Evolutionary conservation across 2,329 filamentous ascomycete species (phyloP).

Genomic region (Nothophoma quercina): DNA sequence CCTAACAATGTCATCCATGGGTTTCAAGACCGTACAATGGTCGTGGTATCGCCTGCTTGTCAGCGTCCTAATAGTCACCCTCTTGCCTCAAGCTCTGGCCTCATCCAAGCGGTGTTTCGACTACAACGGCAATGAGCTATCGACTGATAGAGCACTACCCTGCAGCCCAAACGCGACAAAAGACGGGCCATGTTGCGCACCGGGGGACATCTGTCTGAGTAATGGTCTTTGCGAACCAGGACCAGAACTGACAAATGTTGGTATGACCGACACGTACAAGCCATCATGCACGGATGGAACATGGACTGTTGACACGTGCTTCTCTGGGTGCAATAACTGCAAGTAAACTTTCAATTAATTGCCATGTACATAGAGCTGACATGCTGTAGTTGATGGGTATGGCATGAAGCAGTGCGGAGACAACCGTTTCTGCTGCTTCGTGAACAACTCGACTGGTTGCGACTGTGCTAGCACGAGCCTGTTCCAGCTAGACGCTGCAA

Average conservation of each 20-base stretch:
- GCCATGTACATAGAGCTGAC: neutral
- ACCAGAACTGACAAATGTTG: constrained; percentile 2
- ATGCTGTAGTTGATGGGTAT: neutral
- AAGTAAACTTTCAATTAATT: neutral
- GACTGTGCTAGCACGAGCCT: constrained; percentile 7
- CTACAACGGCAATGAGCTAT: neutral
- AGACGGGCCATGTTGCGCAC: constrained; percentile 8
- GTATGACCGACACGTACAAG: constrained; percentile 5
- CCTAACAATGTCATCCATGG: neutral
- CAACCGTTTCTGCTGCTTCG: constrained; percentile 14
- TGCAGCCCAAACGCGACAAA: constrained; percentile 4
- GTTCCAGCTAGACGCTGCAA: constrained; percentile 11
- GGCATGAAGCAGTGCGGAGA: constrained; percentile 14
- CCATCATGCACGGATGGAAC: constrained; percentile 13
- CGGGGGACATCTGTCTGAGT: constrained; percentile 13
- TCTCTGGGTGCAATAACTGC: constrained; percentile 12
- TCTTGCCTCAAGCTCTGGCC: neutral
- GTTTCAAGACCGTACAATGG: neutral
- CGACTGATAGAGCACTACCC: neutral
- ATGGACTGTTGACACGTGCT: constrained; percentile 7
- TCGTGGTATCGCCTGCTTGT: neutral
- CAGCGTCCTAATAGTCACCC: neutral
- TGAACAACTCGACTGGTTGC: constrained; percentile 2
- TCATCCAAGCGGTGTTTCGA: constrained; percentile 6
- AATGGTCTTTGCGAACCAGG: constrained; percentile 11